Evolutionary conservation across 2,329 filamentous ascomycete genomes (phyloP).

Genomic region (Paecilomyces variotii): DNA sequence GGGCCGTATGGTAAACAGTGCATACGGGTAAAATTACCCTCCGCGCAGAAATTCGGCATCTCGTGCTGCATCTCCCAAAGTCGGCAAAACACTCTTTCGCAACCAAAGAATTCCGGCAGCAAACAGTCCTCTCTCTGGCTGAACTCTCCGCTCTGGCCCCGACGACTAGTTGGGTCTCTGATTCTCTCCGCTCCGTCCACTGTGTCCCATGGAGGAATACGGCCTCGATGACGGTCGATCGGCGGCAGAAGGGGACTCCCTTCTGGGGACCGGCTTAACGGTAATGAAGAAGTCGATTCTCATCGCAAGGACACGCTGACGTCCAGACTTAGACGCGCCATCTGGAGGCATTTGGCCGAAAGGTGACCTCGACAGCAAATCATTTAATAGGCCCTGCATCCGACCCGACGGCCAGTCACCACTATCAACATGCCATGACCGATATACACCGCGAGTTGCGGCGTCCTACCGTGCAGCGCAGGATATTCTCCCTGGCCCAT

Average conservation of each 20-base stretch:
- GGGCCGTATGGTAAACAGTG: neutral
- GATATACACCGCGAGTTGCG: constrained; percentile 85
- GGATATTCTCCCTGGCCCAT: constrained; percentile 82
- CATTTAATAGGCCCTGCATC: constrained; percentile 69
- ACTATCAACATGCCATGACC: constrained; percentile 81
- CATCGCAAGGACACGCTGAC: constrained; percentile 4
- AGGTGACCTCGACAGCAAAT: constrained; percentile 86
- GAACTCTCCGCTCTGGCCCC: constrained; percentile 7
- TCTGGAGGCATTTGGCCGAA: constrained; percentile 85
- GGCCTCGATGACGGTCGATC: constrained; percentile 38
- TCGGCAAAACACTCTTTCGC: neutral
- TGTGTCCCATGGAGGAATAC: constrained; percentile 35
- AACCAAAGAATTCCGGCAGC: neutral
- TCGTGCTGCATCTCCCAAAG: neutral
- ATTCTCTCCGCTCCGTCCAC: constrained; percentile 11
- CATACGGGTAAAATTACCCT: neutral
- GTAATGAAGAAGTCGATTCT: constrained; percentile 20
- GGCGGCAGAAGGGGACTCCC: constrained; percentile 32
- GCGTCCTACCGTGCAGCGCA: constrained; percentile 74
- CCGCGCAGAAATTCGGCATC: neutral
- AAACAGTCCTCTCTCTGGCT: neutral
- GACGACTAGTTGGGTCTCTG: constrained; percentile 19
- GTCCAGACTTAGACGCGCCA: constrained; percentile 61
- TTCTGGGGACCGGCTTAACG: constrained; percentile 42
- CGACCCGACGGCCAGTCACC: constrained; percentile 46